phyloP scores from a whole-genome alignment of 2,329 filamentous ascomycete species.

The Exophiala sp. region DNA sequence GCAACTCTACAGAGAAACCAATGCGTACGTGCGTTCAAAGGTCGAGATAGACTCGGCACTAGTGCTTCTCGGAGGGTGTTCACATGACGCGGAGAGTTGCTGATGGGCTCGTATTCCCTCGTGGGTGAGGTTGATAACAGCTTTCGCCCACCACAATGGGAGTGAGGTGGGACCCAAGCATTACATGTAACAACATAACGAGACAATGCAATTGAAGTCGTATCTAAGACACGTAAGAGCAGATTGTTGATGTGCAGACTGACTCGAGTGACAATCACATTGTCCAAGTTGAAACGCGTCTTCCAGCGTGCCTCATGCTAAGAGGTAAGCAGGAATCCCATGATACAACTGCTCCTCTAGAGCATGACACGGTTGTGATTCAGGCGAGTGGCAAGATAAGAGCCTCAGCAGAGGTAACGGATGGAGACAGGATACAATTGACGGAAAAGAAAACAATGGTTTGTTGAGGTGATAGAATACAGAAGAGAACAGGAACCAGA shows the following conservation, averaged over 20 bases:
- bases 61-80: slow-evolving; percentile 1
- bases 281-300: too few relatives aligned
- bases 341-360: neutral
- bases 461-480: neutral
- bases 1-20: neutral
- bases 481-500: slow-evolving; percentile 25
- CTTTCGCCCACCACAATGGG: neutral
- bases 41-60: slow-evolving; percentile 20
- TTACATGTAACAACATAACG: neutral
- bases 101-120: slow-evolving; percentile 8
- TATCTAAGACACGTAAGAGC: neutral
- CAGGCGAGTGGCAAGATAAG: too few relatives aligned
- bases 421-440: neutral
- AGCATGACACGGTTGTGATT: neutral
- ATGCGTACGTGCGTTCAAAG: neutral
- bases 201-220: neutral
- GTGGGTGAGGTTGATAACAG: slow-evolving; percentile 16
- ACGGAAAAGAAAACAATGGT: neutral
- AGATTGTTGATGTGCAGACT: too few relatives aligned
- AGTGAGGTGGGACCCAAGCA: neutral
- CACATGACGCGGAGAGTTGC: slow-evolving; percentile 13
- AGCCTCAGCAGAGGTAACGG: too few relatives aligned
- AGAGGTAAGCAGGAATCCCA: too few relatives aligned
- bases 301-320: too few relatives aligned
- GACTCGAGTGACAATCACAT: too few relatives aligned